Conservation (phyloP, 305 asterid species). For the Plantago coronopus region DNA sequence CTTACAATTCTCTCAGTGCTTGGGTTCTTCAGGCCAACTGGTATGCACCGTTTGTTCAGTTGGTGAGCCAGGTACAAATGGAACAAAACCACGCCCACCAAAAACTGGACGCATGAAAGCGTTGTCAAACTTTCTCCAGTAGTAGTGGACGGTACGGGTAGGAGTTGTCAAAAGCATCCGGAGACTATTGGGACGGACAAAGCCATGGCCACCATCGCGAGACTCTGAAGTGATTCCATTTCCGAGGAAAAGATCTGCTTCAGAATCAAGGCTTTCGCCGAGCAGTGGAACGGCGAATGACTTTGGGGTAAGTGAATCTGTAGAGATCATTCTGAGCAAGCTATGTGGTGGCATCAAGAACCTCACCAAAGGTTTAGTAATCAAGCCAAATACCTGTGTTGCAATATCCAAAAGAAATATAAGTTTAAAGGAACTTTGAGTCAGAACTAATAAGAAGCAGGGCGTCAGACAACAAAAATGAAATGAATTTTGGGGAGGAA, state of each 20-base stretch:
- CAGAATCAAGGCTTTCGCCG: constrained; percentile 40
- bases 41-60: constrained; percentile 37
- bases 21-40: constrained; percentile 31
- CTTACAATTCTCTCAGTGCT: constrained; percentile 15
- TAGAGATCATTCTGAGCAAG: constrained; percentile 28
- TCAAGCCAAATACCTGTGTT: constrained; percentile 50
- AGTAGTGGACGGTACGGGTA: constrained; percentile 57
- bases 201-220: constrained; percentile 15
- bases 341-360: constrained; percentile 50
- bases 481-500: too few species aligned
- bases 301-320: constrained; percentile 46
- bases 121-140: constrained; percentile 62
- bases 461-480: neutral
- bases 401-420: neutral
- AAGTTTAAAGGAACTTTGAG: neutral
- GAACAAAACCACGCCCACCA: constrained; percentile 66
- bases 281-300: constrained; percentile 56
- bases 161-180: constrained; percentile 48
- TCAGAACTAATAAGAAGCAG: neutral
- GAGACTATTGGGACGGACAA: constrained; percentile 41
- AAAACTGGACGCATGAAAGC: constrained; percentile 67
- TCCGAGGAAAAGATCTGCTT: constrained; percentile 33
- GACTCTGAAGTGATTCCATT: constrained; percentile 20
- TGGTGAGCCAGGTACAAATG: constrained; percentile 54
- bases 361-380: constrained; percentile 75